Base-by-base conservation (phyloP, 257 asterid species). In the Penstemon davidsonii region DNA sequence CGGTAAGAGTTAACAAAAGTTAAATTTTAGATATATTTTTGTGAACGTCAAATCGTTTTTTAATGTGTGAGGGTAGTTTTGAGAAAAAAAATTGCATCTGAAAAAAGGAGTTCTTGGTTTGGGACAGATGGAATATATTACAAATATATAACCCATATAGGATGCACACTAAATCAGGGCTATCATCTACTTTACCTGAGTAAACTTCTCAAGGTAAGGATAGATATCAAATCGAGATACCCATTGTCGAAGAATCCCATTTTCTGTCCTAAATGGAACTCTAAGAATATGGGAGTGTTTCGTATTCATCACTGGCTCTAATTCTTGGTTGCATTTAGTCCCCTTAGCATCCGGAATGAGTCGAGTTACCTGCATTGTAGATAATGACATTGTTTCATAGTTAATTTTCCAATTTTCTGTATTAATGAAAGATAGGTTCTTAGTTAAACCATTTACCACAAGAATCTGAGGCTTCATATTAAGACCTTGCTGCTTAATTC, bases 271-370 rank as follows among this genome's bases (percentile, higher is more conserved):
- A 67, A 92, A 92, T 45, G 98, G 98, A 6, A 92, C 87, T 71
- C 98, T 83, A 12, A 92, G 93, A 62, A 92, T 92, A 78, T 88
- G 88, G 6, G 98, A 90, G 63, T 92, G 88, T 79, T 90, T 90
- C 39, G 98, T 90, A 56, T 85, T 86, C 75, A 72, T 45, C 44
- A 92, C 73, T 40, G 96, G 96, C 72, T 92, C 97, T 8, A 88
- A 54, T 71, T 83, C 97, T 51, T 78, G 80, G 75, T 90, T 81
- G 76, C 98, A 92, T 52, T 85, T 90, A 43, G 95, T 92, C 75
- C 96, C 98, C 74, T 90, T 82, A 1, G 98, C 93, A 62, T 92
- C 97, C 0, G 96, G 97, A 64, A 92, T 88, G 55, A 90, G 82
- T 52, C 96, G 82, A 49, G 98, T 90, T 9, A 90, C 96, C 97